A percentile compares a stretch with the other conserved stretches of the same genome.
phyloP scores from a whole-genome alignment of 1,284 basidiomycete species.

The Xanthoconium separans region DNA sequence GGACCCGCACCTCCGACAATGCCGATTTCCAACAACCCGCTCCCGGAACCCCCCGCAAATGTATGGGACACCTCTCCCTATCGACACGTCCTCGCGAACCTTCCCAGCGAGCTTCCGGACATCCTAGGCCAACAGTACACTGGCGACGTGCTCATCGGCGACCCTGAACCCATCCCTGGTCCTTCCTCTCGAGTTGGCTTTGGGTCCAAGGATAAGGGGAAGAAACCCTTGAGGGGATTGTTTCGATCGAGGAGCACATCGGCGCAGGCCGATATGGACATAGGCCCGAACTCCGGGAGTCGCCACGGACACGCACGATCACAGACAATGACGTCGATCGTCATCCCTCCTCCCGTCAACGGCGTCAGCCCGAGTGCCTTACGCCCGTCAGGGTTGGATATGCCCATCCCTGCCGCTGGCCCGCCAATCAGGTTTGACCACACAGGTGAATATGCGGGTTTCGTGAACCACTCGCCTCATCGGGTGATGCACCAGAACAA shows the following conservation, averaged over 20 bases:
- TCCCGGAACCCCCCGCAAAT: conserved; percentile 50
- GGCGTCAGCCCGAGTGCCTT: neutral
- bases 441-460: conserved; percentile 35
- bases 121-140: conserved; percentile 27
- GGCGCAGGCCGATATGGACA: conserved; percentile 12
- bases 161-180: conserved; percentile 3
- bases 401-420: conserved; percentile 21
- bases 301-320: conserved; percentile 21
- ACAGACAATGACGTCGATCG: conserved; percentile 21
- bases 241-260: conserved; percentile 30
- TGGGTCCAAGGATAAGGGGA: conserved; percentile 29
- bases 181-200: conserved; percentile 26
- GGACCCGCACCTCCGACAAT: neutral
- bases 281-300: conserved; percentile 15
- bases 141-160: conserved; percentile 5
- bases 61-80: conserved; percentile 51
- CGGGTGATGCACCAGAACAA: conserved; percentile 49
- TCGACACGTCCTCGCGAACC: conserved; percentile 41
- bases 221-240: conserved; percentile 22
- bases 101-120: conserved; percentile 44
- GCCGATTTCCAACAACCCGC: conserved; percentile 39
- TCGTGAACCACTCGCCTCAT: conserved; percentile 61
- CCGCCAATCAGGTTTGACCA: conserved; percentile 36
- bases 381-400: neutral
- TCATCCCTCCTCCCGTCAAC: conserved; percentile 21